A percentile compares a stretch with the other conserved stretches of the same genome.
Conservation (phyloP, 176 grass and related monocot species). For the Panicum miliaceum region DNA sequence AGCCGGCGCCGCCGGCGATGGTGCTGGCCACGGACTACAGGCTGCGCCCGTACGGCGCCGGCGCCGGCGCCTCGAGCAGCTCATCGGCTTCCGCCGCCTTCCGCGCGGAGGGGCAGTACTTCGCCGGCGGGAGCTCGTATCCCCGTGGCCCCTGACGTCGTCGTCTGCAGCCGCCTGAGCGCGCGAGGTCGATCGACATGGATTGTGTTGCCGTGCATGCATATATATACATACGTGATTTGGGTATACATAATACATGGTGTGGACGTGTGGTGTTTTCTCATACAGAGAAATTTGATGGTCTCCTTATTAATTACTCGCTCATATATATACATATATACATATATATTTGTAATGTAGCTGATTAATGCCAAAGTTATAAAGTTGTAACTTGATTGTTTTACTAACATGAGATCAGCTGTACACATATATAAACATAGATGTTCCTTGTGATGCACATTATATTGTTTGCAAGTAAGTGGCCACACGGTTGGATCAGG, state of each 20-base stretch:
- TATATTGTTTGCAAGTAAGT: neutral
- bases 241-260: slow-evolving; percentile 11
- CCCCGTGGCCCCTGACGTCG: slow-evolving; percentile 37
- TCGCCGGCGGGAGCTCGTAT: slow-evolving; percentile 53
- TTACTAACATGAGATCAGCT: neutral
- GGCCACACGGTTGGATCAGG: neutral
- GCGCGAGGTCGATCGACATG: neutral
- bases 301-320: neutral
- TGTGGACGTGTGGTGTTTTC: slow-evolving; percentile 19
- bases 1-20: slow-evolving; percentile 61
- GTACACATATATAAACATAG: neutral
- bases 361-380: neutral
- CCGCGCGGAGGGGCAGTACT: slow-evolving; percentile 59
- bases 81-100: slow-evolving; percentile 30
- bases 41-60: slow-evolving; percentile 7
- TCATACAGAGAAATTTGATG: slow-evolving; percentile 4
- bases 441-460: neutral
- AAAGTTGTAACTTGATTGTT: slow-evolving; percentile 26
- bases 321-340: neutral
- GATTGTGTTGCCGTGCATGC: neutral
- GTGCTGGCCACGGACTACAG: slow-evolving; percentile 38
- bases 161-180: neutral
- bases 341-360: neutral
- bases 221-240: neutral
- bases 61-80: slow-evolving; percentile 44